phyloP scores from a whole-genome alignment of 2,329 filamentous ascomycete species.

The Neopestalotiopsis sp. region DNA sequence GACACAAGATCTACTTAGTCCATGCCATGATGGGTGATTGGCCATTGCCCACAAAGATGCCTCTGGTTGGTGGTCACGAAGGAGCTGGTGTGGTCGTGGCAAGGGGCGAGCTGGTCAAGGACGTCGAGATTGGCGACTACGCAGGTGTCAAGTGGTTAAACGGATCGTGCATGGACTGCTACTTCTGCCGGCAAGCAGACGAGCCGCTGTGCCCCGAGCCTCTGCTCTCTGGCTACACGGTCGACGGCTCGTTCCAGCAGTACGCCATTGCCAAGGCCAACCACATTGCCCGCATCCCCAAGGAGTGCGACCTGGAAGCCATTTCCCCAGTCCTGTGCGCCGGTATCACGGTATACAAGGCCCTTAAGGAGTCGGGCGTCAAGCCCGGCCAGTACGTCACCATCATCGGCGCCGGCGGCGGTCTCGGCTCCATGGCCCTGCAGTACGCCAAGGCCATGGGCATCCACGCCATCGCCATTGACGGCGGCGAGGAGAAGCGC shows the following conservation, averaged over 20 bases:
- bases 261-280: slow-evolving; percentile 87
- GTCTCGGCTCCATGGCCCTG: slow-evolving; percentile 75
- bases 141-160: slow-evolving; percentile 95
- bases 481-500: slow-evolving; percentile 82
- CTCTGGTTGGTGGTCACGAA: slow-evolving; percentile 82
- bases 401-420: slow-evolving; percentile 86
- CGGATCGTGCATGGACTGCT: slow-evolving; percentile 81
- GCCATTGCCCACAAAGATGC: slow-evolving; percentile 82
- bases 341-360: slow-evolving; percentile 89
- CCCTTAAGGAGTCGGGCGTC: slow-evolving; percentile 82
- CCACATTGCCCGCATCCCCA: slow-evolving; percentile 82
- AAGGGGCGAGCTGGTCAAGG: slow-evolving; percentile 75
- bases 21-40: slow-evolving; percentile 87
- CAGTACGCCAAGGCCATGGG: slow-evolving; percentile 96
- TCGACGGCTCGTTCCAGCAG: slow-evolving; percentile 93
- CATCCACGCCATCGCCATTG: slow-evolving; percentile 79
- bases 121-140: slow-evolving; percentile 82
- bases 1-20: slow-evolving; percentile 29
- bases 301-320: slow-evolving; percentile 76
- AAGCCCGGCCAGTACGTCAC: slow-evolving; percentile 79
- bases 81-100: slow-evolving; percentile 85
- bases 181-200: slow-evolving; percentile 80
- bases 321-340: slow-evolving; percentile 84
- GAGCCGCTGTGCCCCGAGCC: slow-evolving; percentile 83
- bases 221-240: slow-evolving; percentile 85